Base-by-base conservation (phyloP, 2,329 filamentous ascomycete species). In the Paecilomyces dactylethromorphus region DNA sequence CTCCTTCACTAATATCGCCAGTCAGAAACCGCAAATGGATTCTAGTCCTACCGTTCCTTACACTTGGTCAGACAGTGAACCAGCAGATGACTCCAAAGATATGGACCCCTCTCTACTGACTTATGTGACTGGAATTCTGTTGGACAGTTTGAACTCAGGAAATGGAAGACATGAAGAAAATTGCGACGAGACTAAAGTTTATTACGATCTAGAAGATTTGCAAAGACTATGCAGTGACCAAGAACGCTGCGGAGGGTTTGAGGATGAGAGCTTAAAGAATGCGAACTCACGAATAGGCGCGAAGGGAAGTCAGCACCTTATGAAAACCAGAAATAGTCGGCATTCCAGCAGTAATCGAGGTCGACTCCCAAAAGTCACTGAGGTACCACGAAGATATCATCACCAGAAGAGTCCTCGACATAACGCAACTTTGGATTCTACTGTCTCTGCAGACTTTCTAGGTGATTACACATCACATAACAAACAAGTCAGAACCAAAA, bases 201-300 rank as follows among this genome's bases (percentile, higher is more conserved):
- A 45, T 21, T n/a, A 59, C 33, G 56, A 56, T 22, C 21, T 61
- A 3, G 58, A 59, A 10, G 55, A 61, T 13, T 31, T 61, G 58
- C 52, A 56, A 49, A 32, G 22, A 8, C 53, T 61, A 13, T 59
- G 18, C 24, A 39, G 4, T 15, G 24, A 50, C 31, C 32, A n/a
- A 26, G 45, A 39, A 12, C 11, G 18, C 24, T 31, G 50, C 56
- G 11, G 35, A 55, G 10, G 5, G 7, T 10, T 45, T 2, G 15
- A 45, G n/a, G 39, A 45, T 8, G 39, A n/a, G 15, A n/a, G 6
- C 18, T 45, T 18, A 8, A 18, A 18, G 7, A n/a, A n/a, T 15
- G 5, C 7, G 5, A 45, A n/a, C n/a, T 10, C 15, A 18, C 15
- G n/a, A 18, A 18, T 7, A n/a, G 39, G 21, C 39, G 2, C 15